Evolutionary conservation across 768 basidiomycete species (phyloP).

Genomic region (Suillus occidentalis): DNA sequence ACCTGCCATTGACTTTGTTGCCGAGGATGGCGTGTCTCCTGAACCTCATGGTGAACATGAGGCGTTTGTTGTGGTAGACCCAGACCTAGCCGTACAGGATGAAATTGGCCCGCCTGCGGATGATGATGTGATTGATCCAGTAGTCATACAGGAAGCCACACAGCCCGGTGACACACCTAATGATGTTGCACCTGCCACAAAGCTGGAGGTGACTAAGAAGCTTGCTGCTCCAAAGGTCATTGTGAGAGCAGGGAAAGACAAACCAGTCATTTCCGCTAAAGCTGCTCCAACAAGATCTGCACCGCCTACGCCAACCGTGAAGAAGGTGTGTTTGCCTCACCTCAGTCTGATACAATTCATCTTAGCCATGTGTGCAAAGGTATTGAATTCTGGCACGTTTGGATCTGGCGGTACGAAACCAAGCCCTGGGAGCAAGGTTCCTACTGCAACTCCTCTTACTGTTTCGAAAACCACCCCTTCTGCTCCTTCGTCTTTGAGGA

Average conservation of each 20-base stretch:
- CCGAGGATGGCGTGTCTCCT: conserved; percentile 20
- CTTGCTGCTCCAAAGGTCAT: conserved; percentile 26
- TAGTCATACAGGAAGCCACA: conserved; percentile 21
- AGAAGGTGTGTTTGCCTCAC: conserved; percentile 54
- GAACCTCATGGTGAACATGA: conserved; percentile 39
- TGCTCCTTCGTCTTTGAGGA: conserved; percentile 31
- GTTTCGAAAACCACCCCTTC: conserved; percentile 29
- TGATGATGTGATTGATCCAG: conserved; percentile 16
- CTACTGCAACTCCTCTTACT: conserved; percentile 31
- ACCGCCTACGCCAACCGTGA: conserved; percentile 57
- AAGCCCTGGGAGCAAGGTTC: conserved; percentile 43
- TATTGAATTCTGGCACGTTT: conserved; percentile 66
- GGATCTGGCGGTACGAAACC: conserved; percentile 54
- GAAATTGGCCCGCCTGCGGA: conserved; percentile 16
- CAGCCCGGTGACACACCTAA: conserved; percentile 25
- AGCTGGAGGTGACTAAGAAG: conserved; percentile 28
- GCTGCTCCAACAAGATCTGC: conserved; percentile 45
- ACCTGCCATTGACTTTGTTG: conserved; percentile 21
- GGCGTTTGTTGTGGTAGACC: conserved; percentile 36
- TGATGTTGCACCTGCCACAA: conserved; percentile 16
- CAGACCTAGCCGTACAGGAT: conserved; percentile 22
- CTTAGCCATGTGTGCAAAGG: conserved; percentile 42
- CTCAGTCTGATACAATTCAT: conserved; percentile 20
- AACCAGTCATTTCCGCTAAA: conserved; percentile 42
- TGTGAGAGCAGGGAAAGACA: conserved; percentile 28